Percentiles rank a stretch among this genome's conserved stretches.
Conservation (phyloP, 2,329 filamentous ascomycete species). For the Onygenales sp. region DNA sequence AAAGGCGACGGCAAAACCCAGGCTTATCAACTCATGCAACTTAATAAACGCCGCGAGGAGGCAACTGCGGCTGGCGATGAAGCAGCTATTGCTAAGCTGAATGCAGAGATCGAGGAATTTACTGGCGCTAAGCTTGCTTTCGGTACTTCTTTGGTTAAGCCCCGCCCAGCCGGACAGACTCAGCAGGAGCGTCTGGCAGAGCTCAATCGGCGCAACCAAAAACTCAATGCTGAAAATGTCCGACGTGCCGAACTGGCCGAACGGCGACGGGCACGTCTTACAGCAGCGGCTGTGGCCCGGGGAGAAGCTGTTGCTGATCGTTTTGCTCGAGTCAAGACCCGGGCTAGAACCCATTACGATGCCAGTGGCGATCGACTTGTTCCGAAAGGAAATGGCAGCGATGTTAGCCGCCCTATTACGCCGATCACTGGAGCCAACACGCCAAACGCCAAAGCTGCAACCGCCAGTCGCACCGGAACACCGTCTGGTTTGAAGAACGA, state of each 20-base stretch:
- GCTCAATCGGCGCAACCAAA: slow-evolving; percentile 76
- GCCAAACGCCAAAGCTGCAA: slow-evolving; percentile 44
- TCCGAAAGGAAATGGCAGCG: slow-evolving; percentile 37
- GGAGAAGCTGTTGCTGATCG: slow-evolving; percentile 50
- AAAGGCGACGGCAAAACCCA: slow-evolving; percentile 55
- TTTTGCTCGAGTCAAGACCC: slow-evolving; percentile 54
- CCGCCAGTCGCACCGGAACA: slow-evolving; percentile 39
- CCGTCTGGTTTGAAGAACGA: slow-evolving; percentile 18
- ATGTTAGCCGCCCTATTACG: slow-evolving; percentile 39
- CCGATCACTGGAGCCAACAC: slow-evolving; percentile 43
- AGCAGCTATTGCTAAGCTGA: slow-evolving; percentile 40
- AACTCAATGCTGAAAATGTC: slow-evolving; percentile 78
- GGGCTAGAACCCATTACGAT: slow-evolving; percentile 60
- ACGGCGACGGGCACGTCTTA: slow-evolving; percentile 52
- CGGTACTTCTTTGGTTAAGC: slow-evolving; percentile 54
- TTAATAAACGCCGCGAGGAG: slow-evolving; percentile 56
- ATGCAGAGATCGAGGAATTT: slow-evolving; percentile 39
- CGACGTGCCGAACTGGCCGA: slow-evolving; percentile 83
- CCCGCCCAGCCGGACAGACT: slow-evolving; percentile 43
- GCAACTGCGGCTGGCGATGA: slow-evolving; percentile 57
- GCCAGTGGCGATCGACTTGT: slow-evolving; percentile 40
- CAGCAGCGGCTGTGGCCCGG: slow-evolving; percentile 52
- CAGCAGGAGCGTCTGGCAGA: slow-evolving; percentile 77
- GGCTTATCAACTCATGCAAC: slow-evolving; percentile 56
- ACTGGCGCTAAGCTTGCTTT: slow-evolving; percentile 60